phyloP scores from a whole-genome alignment of 2,329 filamentous ascomycete genomes.

The Oidium heveae region DNA sequence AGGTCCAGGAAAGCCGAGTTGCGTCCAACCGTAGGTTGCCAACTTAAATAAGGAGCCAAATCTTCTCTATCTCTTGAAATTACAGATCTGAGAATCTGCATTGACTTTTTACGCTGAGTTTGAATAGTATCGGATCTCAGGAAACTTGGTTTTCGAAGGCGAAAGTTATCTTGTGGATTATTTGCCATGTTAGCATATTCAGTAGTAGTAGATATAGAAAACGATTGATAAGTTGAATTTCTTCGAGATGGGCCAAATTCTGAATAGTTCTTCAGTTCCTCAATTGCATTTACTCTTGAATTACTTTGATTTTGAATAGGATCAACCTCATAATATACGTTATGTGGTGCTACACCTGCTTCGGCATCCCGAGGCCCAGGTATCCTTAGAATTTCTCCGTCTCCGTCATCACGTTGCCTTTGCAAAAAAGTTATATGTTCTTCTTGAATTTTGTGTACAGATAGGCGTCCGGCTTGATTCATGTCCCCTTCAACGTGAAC shows the following conservation, averaged over 20 bases:
- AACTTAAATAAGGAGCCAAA: slow-evolving; percentile 70
- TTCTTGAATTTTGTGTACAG: slow-evolving; percentile 30
- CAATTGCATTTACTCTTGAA: slow-evolving; percentile 8
- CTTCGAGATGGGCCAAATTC: background rate
- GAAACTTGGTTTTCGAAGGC: slow-evolving; percentile 20
- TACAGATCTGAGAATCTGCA: slow-evolving; percentile 28
- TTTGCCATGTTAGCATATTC: slow-evolving; percentile 8
- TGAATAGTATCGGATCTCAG: slow-evolving; percentile 13
- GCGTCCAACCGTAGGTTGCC: slow-evolving; percentile 71
- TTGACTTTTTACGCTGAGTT: slow-evolving; percentile 2
- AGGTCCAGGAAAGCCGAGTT: slow-evolving; percentile 84
- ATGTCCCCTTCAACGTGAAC: slow-evolving; percentile 31
- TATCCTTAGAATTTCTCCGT: slow-evolving; percentile 57
- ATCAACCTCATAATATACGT: slow-evolving; percentile 18
- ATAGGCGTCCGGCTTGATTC: slow-evolving; percentile 25
- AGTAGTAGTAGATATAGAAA: background rate
- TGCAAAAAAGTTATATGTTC: slow-evolving; percentile 77
- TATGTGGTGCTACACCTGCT: slow-evolving; percentile 45
- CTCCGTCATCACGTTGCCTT: slow-evolving; percentile 49
- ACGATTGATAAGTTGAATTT: background rate
- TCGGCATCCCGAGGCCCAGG: slow-evolving; percentile 83
- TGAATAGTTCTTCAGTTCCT: background rate
- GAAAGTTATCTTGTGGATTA: slow-evolving; percentile 13
- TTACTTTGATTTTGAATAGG: slow-evolving; percentile 9
- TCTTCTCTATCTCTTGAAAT: slow-evolving; percentile 23